Conservation (phyloP, 352 stramenopile species). For the Phytophthora macrochlamydospora region DNA sequence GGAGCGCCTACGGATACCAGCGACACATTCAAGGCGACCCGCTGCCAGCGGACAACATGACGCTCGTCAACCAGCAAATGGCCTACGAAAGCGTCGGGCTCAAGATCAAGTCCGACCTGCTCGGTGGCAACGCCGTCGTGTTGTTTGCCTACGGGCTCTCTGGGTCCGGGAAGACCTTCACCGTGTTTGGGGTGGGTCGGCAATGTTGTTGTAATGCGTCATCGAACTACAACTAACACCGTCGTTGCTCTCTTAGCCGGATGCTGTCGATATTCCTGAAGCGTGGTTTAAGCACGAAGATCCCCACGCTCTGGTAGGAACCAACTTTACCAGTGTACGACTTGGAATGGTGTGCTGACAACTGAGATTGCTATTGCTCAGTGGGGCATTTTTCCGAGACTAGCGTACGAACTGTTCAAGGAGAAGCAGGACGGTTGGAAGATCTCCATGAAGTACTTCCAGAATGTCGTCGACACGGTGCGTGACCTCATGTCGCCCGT, state of each 20-base stretch:
- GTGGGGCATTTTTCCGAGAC: conserved; percentile 91
- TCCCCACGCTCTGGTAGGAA: conserved; percentile 71
- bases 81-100: conserved; percentile 87
- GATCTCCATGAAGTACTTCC: conserved; percentile 98
- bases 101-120: conserved; percentile 93
- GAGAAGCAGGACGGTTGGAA: conserved; percentile 96
- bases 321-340: background rate
- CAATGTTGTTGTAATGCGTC: background rate
- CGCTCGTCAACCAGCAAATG: conserved; percentile 89
- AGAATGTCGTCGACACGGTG: conserved; percentile 96
- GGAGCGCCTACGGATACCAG: conserved; percentile 93
- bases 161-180: conserved; percentile 94
- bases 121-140: conserved; percentile 91
- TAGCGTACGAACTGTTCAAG: conserved; percentile 95
- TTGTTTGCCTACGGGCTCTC: conserved; percentile 94
- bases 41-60: conserved; percentile 79
- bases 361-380: conserved; percentile 14
- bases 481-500: conserved; percentile 94
- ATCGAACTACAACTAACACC: no score
- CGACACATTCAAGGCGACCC: conserved; percentile 80
- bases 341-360: background rate
- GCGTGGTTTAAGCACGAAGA: conserved; percentile 94
- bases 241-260: conserved; percentile 47
- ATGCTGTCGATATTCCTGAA: conserved; percentile 92
- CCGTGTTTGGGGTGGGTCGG: conserved; percentile 83